Evolutionary conservation across 345 rosid genomes (phyloP), one percentile per base, ranked within the genome.

Genomic region (Brassica incana): DNA sequence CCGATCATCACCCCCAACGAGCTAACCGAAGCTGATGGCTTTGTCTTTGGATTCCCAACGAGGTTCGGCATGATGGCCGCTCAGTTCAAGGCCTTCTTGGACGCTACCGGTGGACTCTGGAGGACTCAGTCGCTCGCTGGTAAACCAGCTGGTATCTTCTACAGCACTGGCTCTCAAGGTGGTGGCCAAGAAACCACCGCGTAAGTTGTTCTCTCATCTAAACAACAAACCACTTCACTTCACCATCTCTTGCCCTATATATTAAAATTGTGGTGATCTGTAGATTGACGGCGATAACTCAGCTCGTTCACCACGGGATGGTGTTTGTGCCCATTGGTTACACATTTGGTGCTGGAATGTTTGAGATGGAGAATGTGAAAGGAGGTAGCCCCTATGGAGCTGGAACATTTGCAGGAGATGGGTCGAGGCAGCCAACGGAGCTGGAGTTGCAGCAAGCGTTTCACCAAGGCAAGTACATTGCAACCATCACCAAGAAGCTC

Each of bases 41-140:
- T 92, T 61, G 82, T 95, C 69, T 90, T 92, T 68, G 99, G 99
- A 15, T 95, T 95, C 90, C 99, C 99, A 63, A 95, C 99, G 45
- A 90, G 97, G 83, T 95, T 91, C 59, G 99, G 99, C 25, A 95
- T 95, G 99, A 95, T 95, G 99, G 84, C 95, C 82, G 97, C 99
- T 78, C 99, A 95, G 79, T 95, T 95, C 81, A 95, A 95, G 71
- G 97, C 99, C 54, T 95, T 95, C 82, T 45, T 95, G 75, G 99
- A 95, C 77, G 89, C 97, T 60, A 95, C 99, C 18, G 97, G 99
- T 73, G 97, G 94, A 36, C 85, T 91, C 67, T 92, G 99, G 99
- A 90, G 97, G 78, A 85, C 99, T 69, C 98, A 91, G 54, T 86
- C 87, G 71, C 98, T 94, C 15, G 99, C 99, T 0, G 99, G 99